Evolutionary conservation across 2,329 filamentous ascomycete genomes (phyloP).

Genomic region (Hypoxylon sp.): DNA sequence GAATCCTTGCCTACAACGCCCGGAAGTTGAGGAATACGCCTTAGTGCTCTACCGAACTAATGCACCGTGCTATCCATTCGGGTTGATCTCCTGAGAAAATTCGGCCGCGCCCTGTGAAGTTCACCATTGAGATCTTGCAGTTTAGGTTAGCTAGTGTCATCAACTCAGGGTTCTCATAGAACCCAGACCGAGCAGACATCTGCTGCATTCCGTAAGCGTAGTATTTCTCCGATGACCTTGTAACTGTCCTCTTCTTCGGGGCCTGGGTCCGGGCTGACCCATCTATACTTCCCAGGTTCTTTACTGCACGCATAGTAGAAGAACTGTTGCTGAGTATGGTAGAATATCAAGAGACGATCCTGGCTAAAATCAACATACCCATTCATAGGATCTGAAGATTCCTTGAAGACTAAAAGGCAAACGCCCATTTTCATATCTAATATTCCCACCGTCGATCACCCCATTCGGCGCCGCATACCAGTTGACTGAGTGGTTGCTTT

Average conservation of each 20-base stretch:
- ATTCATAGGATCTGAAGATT: conserved; percentile 12
- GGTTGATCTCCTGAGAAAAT: conserved; percentile 22
- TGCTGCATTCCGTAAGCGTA: conserved; percentile 26
- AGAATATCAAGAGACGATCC: conserved; percentile 14
- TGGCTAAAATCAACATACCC: conserved; percentile 13
- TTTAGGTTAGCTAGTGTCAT: conserved; percentile 25
- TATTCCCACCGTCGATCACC: conserved; percentile 25
- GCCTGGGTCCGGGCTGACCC: conserved; percentile 6
- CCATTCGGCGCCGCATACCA: conserved; percentile 11
- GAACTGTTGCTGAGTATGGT: conserved; percentile 27
- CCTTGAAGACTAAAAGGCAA: too few species aligned
- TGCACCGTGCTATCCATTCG: conserved; percentile 25
- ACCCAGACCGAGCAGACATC: conserved; percentile 16
- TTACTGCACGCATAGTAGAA: not conserved
- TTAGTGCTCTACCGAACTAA: conserved; percentile 24
- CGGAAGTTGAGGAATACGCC: conserved; percentile 19
- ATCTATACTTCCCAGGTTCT: not conserved
- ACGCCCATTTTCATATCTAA: too few species aligned
- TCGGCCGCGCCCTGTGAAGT: conserved; percentile 9
- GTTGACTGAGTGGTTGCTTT: conserved; percentile 13
- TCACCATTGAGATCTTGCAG: conserved; percentile 5
- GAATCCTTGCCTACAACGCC: conserved; percentile 24
- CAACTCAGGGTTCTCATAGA: conserved; percentile 6
- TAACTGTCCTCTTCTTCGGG: conserved; percentile 15
- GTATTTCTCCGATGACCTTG: conserved; percentile 18